Evolutionary conservation across 345 rosid genomes (phyloP), one percentile per base, ranked within the genome.

Genomic region (Sonneratia alba): DNA sequence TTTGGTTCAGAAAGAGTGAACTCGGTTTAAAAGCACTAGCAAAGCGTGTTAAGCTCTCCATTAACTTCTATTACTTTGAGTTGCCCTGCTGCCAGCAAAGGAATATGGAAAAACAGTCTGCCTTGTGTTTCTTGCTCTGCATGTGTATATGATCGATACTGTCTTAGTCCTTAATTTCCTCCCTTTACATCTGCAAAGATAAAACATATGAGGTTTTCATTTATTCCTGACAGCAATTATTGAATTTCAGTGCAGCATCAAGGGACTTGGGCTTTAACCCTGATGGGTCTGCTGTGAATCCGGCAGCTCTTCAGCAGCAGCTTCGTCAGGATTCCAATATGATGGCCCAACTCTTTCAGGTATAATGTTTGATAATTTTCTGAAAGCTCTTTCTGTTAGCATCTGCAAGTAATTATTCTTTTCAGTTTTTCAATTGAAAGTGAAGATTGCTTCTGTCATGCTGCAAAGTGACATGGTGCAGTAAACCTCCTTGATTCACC

Each of bases 261-360:
- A 85, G 74, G 81, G 82, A 83, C 72, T 71, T 87, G 84, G 77
- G 80, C 51, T 69, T 87, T 72, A 90, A 90, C 79, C 96, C 93
- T 61, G 97, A 91, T 81, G 97, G 97, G 18, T 90, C 99, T 80
- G 95, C 99, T 75, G 85, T 81, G 73, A 86, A 92, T 73, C 97
- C 99, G 73, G 87, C 86, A 72, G 97, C 92, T 42, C 88, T 95
- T 74, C 99, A 91, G 81, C 97, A 90, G 66, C 92, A 87, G 24
- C 22, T 95, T 76, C 88, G 86, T 16, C 79, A 80, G 79, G 97
- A 92, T 76, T 76, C 96, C 53, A 90, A 90, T 87, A 64, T 79
- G 49, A 89, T 95, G 87, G 83, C 87, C 68, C 99, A 85, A 79
- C 77, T 95, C 22, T 89, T 90, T 79, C 99, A 92, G 96, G 97